These are phyloP conservation scores for Trichoderma hamatum DNA, from an alignment of 2,329 filamentous ascomycete genomes.

Conservation along the genomic window DNA sequence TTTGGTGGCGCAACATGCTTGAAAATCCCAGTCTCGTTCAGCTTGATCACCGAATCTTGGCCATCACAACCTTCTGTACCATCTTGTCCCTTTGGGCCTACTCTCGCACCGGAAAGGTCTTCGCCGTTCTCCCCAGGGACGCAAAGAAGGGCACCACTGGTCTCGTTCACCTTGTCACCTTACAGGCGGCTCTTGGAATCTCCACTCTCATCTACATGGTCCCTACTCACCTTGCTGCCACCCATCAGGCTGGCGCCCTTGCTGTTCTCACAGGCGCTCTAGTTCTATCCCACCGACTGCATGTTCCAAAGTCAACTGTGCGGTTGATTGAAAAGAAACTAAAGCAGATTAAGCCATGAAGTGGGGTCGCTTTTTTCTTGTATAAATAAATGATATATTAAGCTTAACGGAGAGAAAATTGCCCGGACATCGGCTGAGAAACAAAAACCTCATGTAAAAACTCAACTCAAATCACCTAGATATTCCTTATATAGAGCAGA, in stretches of 20 bases:
- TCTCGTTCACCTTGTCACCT: constrained; percentile 76
- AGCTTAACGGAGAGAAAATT: background rate
- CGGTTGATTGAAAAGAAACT: constrained; percentile 60
- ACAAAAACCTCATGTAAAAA: background rate
- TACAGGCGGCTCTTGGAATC: constrained; percentile 88
- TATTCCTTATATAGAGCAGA: background rate
- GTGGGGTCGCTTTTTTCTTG: background rate
- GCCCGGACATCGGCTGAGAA: background rate
- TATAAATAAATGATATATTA: constrained; percentile 14
- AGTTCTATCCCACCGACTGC: constrained; percentile 76
- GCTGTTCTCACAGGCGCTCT: constrained; percentile 81
- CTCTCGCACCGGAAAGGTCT: constrained; percentile 65
- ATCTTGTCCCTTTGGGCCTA: constrained; percentile 82
- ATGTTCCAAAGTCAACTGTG: constrained; percentile 68
- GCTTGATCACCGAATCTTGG: constrained; percentile 91
- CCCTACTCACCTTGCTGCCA: constrained; percentile 81
- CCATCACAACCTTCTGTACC: constrained; percentile 82
- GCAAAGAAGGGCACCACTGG: constrained; percentile 73
- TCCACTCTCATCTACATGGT: constrained; percentile 92
- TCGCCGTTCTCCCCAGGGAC: constrained; percentile 61
- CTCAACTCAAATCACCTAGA: constrained; percentile 20
- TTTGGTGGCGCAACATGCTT: constrained; percentile 97
- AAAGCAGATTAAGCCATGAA: constrained; percentile 36
- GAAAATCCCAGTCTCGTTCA: constrained; percentile 97
- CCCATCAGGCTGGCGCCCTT: constrained; percentile 89